These are phyloP conservation scores for Pugionium cornutum DNA, from an alignment of 345 rosid genomes.

Conservation along the genomic window DNA sequence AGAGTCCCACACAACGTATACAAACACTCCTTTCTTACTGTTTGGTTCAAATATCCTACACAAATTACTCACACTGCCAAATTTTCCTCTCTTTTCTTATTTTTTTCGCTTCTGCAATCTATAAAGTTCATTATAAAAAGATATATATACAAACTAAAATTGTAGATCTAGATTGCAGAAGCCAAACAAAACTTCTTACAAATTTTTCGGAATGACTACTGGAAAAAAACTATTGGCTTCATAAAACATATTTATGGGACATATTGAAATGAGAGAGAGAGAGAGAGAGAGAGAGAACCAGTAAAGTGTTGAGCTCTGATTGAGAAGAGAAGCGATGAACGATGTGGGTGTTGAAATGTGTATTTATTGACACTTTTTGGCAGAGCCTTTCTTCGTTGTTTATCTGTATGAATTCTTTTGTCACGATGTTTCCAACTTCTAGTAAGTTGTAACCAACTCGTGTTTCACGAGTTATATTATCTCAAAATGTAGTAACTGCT, in stretches of 20 bases:
- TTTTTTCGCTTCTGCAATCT: too few species aligned
- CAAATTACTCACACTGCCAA: neutral
- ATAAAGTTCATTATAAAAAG: too few species aligned
- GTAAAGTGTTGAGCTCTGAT: conserved; percentile 13
- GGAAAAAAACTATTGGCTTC: neutral
- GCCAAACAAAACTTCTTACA: neutral
- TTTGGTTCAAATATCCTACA: neutral
- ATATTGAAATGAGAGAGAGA: too few species aligned
- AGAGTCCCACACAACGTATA: neutral
- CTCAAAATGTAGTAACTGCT: too few species aligned
- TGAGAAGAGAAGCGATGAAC: neutral
- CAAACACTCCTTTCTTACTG: neutral
- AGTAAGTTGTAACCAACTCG: neutral
- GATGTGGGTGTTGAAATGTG: neutral
- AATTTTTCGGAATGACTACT: conserved; percentile 1
- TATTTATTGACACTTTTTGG: conserved; percentile 22
- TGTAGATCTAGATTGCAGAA: neutral
- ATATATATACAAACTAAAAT: too few species aligned
- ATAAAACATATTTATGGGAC: neutral
- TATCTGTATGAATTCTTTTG: neutral
- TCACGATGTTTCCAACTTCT: neutral
- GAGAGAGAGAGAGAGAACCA: conserved; percentile 12
- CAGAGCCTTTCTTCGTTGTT: neutral
- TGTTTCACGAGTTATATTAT: too few species aligned
- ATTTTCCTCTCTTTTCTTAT: neutral